Evolutionary conservation across 2,329 filamentous ascomycete species (phyloP).

Genomic region (Cercospora citrullina): DNA sequence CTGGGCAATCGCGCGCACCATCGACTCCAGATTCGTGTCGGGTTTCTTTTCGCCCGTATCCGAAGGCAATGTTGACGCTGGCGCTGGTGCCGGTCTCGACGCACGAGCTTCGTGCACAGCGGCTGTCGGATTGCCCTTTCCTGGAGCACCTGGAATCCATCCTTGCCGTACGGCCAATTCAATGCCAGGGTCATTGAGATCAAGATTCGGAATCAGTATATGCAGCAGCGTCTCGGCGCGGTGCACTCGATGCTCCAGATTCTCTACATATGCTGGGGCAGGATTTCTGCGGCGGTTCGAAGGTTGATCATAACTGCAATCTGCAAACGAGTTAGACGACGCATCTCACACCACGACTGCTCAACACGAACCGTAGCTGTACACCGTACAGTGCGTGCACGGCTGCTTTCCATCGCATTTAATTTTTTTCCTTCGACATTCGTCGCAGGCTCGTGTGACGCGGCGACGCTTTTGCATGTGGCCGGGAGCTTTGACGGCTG

Average conservation of each 20-base stretch:
- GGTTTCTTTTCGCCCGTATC: conserved; percentile 46
- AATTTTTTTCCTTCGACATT: conserved; percentile 70
- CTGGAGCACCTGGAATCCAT: conserved; percentile 42
- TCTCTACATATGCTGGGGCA: conserved; percentile 89
- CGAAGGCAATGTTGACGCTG: conserved; percentile 21
- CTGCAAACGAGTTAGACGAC: conserved; percentile 47
- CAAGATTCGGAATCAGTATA: conserved; percentile 77
- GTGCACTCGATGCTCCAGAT: conserved; percentile 77
- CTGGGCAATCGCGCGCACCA: conserved; percentile 90
- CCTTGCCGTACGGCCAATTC: conserved; percentile 64
- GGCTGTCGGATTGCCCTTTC: conserved; percentile 31
- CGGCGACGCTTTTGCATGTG: conserved; percentile 68
- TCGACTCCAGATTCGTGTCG: conserved; percentile 80
- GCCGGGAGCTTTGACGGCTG: conserved; percentile 27
- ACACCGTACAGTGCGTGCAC: conserved; percentile 90
- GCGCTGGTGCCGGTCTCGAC: conserved; percentile 21
- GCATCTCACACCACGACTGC: background rate
- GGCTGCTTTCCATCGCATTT: conserved; percentile 58
- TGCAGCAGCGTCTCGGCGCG: conserved; percentile 78
- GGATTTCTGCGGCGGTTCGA: conserved; percentile 89
- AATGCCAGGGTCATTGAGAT: conserved; percentile 80
- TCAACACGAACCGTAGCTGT: conserved; percentile 80
- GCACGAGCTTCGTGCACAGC: conserved; percentile 13
- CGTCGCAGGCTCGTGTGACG: conserved; percentile 84
- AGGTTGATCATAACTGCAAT: conserved; percentile 93